phyloP scores from a whole-genome alignment of 257 asterid species.

The Ilex asprella region DNA sequence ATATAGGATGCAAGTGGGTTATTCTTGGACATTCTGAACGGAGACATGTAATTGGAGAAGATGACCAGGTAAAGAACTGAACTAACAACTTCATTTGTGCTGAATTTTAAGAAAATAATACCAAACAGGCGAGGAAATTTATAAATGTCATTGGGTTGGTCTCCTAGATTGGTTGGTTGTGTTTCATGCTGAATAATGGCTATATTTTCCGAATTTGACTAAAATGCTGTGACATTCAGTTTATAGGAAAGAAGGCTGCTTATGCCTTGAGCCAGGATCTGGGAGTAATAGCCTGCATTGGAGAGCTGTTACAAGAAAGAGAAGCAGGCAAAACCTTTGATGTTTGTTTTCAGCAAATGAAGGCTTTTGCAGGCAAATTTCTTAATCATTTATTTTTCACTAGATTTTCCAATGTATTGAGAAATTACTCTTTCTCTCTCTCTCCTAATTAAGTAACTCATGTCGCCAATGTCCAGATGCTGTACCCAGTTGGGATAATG shows the following conservation, averaged over 20 bases:
- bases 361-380: slow-evolving; percentile 73
- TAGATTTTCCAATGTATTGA: background rate
- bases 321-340: slow-evolving; percentile 96
- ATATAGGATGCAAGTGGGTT: slow-evolving; percentile 96
- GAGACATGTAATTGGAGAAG: slow-evolving; percentile 87
- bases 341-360: slow-evolving; percentile 80
- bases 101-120: background rate
- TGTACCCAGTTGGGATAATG: slow-evolving; percentile 81
- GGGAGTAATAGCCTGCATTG: slow-evolving; percentile 94
- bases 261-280: slow-evolving; percentile 85
- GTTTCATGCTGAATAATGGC: slow-evolving; percentile 8
- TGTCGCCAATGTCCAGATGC: slow-evolving; percentile 49
- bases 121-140: background rate
- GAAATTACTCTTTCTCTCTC: slow-evolving; percentile 4
- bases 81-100: background rate
- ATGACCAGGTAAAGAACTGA: slow-evolving; percentile 55
- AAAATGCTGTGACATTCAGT: slow-evolving; percentile 34
- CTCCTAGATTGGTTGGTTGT: slow-evolving; percentile 2
- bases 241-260: slow-evolving; percentile 96
- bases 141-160: background rate
- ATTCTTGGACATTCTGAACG: slow-evolving; percentile 97
- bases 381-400: background rate
- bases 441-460: slow-evolving; percentile 1
- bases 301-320: slow-evolving; percentile 90
- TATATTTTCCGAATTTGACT: slow-evolving; percentile 17